phyloP scores from a whole-genome alignment of 345 rosid species.

The Dipteronia dyeriana region DNA sequence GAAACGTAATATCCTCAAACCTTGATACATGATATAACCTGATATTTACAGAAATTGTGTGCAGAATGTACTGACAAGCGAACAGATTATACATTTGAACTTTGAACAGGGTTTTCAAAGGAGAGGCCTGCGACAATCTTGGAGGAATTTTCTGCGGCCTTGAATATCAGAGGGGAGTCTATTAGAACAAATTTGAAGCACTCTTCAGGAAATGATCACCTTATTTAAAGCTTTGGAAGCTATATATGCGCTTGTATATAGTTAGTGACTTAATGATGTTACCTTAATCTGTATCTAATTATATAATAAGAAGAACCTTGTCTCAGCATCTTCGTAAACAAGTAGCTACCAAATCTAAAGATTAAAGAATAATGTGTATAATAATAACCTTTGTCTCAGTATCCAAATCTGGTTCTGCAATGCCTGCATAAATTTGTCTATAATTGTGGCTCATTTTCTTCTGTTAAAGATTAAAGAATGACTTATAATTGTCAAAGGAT shows the following conservation, averaged over 20 bases:
- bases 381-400: too few relatives aligned
- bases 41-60: background rate
- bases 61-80: background rate
- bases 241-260: constrained; percentile 4
- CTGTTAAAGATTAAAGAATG: too few relatives aligned
- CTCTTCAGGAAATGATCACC: background rate
- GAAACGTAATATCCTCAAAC: constrained; percentile 32
- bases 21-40: too few relatives aligned
- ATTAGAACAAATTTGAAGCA: constrained; percentile 9
- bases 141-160: constrained; percentile 35
- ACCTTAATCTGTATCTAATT: background rate
- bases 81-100: background rate
- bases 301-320: too few relatives aligned
- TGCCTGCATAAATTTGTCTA: background rate
- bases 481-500: too few relatives aligned
- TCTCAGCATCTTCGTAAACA: too few relatives aligned
- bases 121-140: constrained; percentile 41
- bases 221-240: background rate
- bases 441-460: background rate
- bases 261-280: background rate
- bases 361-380: too few relatives aligned
- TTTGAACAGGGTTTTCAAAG: constrained; percentile 37
- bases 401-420: background rate
- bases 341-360: too few relatives aligned
- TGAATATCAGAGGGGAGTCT: constrained; percentile 36